phyloP scores from a whole-genome alignment of 371 early-diverging fungal species.

The Mortierella sp. region DNA sequence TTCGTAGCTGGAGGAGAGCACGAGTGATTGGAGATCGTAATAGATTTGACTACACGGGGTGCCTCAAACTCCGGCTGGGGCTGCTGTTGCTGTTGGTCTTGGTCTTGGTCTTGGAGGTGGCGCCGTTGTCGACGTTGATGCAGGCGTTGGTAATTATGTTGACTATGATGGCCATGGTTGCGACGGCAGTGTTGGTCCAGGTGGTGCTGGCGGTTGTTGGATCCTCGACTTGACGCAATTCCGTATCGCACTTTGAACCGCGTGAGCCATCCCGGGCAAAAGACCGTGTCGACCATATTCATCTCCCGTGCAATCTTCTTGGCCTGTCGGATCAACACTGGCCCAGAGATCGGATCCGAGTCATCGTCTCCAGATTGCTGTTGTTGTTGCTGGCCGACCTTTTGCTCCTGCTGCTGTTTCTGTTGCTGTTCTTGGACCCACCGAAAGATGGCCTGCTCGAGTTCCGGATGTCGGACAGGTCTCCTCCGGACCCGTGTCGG shows the following conservation, averaged over 20 bases:
- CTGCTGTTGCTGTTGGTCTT: not conserved
- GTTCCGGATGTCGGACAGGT: conserved; percentile 52
- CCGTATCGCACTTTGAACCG: conserved; percentile 46
- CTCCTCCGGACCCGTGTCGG: conserved; percentile 35
- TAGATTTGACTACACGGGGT: not conserved
- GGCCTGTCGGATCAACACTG: conserved; percentile 32
- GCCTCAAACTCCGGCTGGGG: not conserved
- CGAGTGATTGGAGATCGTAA: conserved; percentile 13
- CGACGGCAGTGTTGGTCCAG: not conserved
- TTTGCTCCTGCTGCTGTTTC: conserved; percentile 7
- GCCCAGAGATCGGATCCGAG: conserved; percentile 29
- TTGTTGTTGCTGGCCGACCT: not conserved
- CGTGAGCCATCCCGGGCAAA: conserved; percentile 49
- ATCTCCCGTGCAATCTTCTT: conserved; percentile 45
- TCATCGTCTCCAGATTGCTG: not conserved
- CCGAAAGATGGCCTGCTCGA: conserved; percentile 44
- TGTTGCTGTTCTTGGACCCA: conserved; percentile 37
- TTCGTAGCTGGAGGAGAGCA: conserved; percentile 1
- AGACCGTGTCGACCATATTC: conserved; percentile 37
- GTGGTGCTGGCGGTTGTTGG: not conserved
- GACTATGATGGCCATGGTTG: not conserved
- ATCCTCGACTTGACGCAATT: conserved; percentile 4
- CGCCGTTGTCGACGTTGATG: not conserved
- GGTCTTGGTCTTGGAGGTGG: not conserved
- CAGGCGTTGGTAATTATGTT: not conserved